Evolutionary conservation across 164 flowering plant genomes (phyloP), one percentile per base, ranked within the genome.

Genomic region (Akebia trifoliata): DNA sequence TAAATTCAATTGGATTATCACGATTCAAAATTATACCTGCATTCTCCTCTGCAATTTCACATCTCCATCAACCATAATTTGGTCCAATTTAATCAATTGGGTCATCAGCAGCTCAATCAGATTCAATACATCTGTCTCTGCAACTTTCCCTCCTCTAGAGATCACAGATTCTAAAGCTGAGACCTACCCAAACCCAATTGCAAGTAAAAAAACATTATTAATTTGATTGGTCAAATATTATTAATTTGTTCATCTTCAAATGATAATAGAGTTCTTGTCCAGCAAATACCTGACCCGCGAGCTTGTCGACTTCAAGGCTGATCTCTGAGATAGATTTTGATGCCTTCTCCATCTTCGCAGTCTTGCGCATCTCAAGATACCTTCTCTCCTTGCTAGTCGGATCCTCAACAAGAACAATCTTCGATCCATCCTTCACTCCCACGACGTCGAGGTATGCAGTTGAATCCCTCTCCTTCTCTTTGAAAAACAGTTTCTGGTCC

Each of bases 31-130:
- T 38, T 43, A 10, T 77, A 90, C 97, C 93, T 90, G 99, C 84
- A 87, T 74, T 82, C 80, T 87, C 67, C 96, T 80, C 78, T 87
- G 96, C 70, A 80, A 59, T 64, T 84, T 86, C 8, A 71, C 88
- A 65, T 87, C 97, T 18, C 96, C 96, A 34, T 90, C 96, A 0
- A 77, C 94, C 40, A 74, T 57, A 18, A 93, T 77, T 0, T 81
- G 82, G 60, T 93, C 99, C 69, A 93, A 65, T 57, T 86, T 93
- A 18, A 93, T 74, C 70, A 90, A 59, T 47, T 93, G 87, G 56
- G 74, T 83, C 99, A 93, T 93, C 76, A 93, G 65, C 54, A 79
- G 46, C 74, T 93, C 99, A 15, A 74, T 93, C 71, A 83, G 43
- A 68, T 63, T 78, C 62, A 80, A 57, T 17, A 90, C 76, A 32